These are phyloP conservation scores for Cystoderma amianthinum DNA, from an alignment of 768 basidiomycete genomes.

Conservation along the genomic window DNA sequence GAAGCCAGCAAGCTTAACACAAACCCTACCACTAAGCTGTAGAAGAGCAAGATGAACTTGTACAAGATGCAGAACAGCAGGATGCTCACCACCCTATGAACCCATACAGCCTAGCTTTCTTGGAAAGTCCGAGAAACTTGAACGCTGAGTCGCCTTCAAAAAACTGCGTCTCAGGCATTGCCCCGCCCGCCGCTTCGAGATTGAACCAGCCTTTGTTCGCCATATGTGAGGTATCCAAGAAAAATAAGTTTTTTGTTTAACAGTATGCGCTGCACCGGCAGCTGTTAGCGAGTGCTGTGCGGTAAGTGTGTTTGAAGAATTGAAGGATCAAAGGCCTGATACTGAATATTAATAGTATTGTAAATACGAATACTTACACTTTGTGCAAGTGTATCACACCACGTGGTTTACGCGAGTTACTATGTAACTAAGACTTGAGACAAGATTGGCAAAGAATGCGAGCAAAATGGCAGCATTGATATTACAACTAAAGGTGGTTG, in stretches of 20 bases:
- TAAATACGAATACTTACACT: too few species aligned
- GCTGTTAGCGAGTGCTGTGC: too few species aligned
- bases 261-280: conserved; percentile 11
- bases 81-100: conserved; percentile 71
- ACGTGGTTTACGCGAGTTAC: too few species aligned
- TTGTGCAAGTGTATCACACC: too few species aligned
- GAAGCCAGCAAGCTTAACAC: conserved; percentile 75
- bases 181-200: conserved; percentile 57
- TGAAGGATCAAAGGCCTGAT: too few species aligned
- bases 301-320: too few species aligned
- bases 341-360: too few species aligned
- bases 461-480: too few species aligned
- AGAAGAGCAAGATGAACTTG: neutral
- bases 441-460: too few species aligned
- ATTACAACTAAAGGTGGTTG: too few species aligned
- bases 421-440: too few species aligned
- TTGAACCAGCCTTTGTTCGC: conserved; percentile 82
- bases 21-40: conserved; percentile 70
- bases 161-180: conserved; percentile 72
- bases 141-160: conserved; percentile 91
- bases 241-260: too few species aligned
- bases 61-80: neutral
- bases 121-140: conserved; percentile 68
- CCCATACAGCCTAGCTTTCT: conserved; percentile 79
- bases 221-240: conserved; percentile 28